Base-by-base conservation (phyloP, 305 asterid genomes). In the Fraxinus sp. region DNA sequence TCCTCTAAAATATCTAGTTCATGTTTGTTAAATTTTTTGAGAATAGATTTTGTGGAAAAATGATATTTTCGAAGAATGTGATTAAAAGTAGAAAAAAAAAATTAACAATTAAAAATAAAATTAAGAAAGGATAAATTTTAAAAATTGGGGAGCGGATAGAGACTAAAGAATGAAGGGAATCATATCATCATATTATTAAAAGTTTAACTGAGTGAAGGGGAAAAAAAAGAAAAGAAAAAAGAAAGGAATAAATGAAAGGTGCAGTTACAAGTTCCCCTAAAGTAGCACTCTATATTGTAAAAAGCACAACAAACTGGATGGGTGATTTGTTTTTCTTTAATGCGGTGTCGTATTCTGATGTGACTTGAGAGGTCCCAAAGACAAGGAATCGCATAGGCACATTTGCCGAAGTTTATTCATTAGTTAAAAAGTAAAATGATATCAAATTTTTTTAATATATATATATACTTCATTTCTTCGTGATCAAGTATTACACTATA, bases 231-330 rank as follows among this genome's bases (percentile, higher is more conserved):
- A 41, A 41, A 41, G 3, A 66, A 68, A 68, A 14, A 5, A 2
- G 9, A 32, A 30, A 70, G 16, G 41, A 70, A 66, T 66, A 70
- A 70, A 70, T 70, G 11, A 70, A 70, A 70, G 76, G 76, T 32
- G 10, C 41, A 70, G 16, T 70, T 30, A 70, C 76, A 13, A 70
- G 76, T 70, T 32, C 76, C 41, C 76, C 41, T 13, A 83, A 76
- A 68, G 81, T 76, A 80, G 85, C 88, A 70, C 49, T 41, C 24
- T 70, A 70, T 28, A 28, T 85, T 84, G 87, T 80, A 71, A 80
- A 79, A 85, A 79, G 90, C 84, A 85, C 88, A 73, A 82, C 86
- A 86, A 77, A 77, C 76, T 78, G 80, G 80, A 86, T 87, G 80
- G 86, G 79, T 77, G 81, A 75, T 87, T 86, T 82, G 84, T 80